Base-by-base conservation (phyloP, 2,329 filamentous ascomycete species). In the Apiospora saccharicola region DNA sequence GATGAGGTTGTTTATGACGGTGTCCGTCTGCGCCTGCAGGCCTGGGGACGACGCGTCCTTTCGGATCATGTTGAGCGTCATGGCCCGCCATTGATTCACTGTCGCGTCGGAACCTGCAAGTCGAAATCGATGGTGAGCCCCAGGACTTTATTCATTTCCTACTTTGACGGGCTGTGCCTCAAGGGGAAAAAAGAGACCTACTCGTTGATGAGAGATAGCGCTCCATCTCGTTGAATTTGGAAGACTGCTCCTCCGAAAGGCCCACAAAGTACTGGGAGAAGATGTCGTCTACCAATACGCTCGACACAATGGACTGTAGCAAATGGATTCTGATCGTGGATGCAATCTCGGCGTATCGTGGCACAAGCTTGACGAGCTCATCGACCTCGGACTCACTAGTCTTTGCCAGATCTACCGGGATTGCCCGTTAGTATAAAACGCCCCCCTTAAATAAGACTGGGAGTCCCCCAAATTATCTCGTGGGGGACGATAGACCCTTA, bases 221-320 rank as follows among this genome's bases (percentile, higher is more conserved):
- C 78, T 90, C 88, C 72, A 86, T 81, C 70, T 86, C 81, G n/a
- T 82, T 80, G 22, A 91, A 82, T 72, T 87, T 85, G 26, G 79
- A 78, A 16, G 86, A 86, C 74, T 89, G 85, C n/a, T 89, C 86
- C 22, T 82, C 81, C 0, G 89, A 84, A 14, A 93, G 80, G 0
- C 92, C 92, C 34, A 91, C 87, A 76, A 91, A 92, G 79, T 92
- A 92, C 61, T 86, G 82, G 47, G 86, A 82, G 76, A 93, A 93
- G 57, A 93, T 82, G 71, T 83, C 85, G 53, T 91, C 88, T 67
- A 92, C 88, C 67, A 93, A 78, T 53, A 91, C 83, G 71, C 82
- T 84, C 5, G 90, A 89, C 10, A 92, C 87, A 5, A 90, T 82
- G 14, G 89, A 90, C 81, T 93, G 91, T 69, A 92, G 82, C 30